Evolutionary conservation across 495 filamentous ascomycete species (phyloP).

Genomic region (Neurospora africana): DNA sequence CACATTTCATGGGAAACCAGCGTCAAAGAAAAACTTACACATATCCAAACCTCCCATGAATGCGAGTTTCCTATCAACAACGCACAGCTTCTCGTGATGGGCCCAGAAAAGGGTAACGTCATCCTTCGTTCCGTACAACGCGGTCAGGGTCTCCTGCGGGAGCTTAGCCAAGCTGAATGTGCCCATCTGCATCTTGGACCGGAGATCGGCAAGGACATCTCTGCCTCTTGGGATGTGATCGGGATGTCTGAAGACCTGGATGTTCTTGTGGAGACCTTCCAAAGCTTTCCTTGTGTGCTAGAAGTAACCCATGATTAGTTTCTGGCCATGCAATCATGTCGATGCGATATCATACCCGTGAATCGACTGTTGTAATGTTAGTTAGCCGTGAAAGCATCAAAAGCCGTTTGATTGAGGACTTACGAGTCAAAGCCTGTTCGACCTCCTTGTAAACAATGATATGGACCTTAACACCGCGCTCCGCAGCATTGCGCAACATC

Average conservation of each 20-base stretch:
- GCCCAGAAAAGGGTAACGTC: slow-evolving; percentile 88
- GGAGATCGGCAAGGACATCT: slow-evolving; percentile 29
- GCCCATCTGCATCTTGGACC: slow-evolving; percentile 34
- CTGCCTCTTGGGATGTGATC: slow-evolving; percentile 74
- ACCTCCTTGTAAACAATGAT: slow-evolving; percentile 97
- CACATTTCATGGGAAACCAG: background rate
- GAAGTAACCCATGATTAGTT: background rate
- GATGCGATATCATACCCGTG: slow-evolving; percentile 27
- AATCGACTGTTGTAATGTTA: slow-evolving; percentile 49
- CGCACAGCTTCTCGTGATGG: slow-evolving; percentile 87
- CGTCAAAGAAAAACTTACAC: slow-evolving; percentile 25
- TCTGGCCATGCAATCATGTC: background rate
- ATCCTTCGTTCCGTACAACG: slow-evolving; percentile 67
- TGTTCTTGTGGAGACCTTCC: slow-evolving; percentile 73
- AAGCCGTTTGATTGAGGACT: slow-evolving; percentile 26
- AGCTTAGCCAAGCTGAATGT: slow-evolving; percentile 44
- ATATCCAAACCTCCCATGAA: slow-evolving; percentile 85
- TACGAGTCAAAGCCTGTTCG: slow-evolving; percentile 73
- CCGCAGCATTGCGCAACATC: slow-evolving; percentile 78
- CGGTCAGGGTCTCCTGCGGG: slow-evolving; percentile 56
- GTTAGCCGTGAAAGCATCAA: background rate
- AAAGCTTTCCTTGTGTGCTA: slow-evolving; percentile 76
- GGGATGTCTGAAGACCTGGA: slow-evolving; percentile 83
- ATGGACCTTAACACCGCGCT: slow-evolving; percentile 78
- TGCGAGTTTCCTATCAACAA: slow-evolving; percentile 67